Evolutionary conservation across 1,284 basidiomycete genomes (phyloP), one percentile per base, ranked within the genome.

Genomic region (Cutaneotrichosporon sp.): DNA sequence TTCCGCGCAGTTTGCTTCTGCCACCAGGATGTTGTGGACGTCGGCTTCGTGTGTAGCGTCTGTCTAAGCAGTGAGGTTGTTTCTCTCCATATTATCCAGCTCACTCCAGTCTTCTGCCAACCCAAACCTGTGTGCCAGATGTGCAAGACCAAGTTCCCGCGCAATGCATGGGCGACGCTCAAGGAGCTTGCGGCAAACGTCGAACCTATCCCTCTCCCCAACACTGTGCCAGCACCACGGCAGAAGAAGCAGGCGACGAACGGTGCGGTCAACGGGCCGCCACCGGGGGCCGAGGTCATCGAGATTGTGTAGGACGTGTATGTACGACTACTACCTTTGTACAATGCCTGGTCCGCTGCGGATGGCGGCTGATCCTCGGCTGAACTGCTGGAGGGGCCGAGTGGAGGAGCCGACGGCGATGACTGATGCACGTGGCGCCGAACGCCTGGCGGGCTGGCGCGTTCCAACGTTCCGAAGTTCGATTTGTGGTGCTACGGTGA

Each of bases 1-100:
- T 94, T 98, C 70, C 82, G 96, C 25, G 96, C 96, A 0, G 93
- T 93, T 6, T 98, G 96, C 72, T 98, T 99, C 77, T 99, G 96
- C 74, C 96, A 98, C 75, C 92, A 97, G 67, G 85, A 86, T 49
- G 94, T 97, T 42, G 84, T 98, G 33, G 94, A 98, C 67, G 83
- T 98, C 48, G 96, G 93, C 32, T 99, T 94, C 66, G 92, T 99
- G 22, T 99, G 96, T 74, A 94, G 90, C 17, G 90, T 97, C 31
- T 97, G 92, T 70, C 76, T 97, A 37, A 93, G 89, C 42, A 96
- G 91, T 94, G 65, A 59, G 87, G 5, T 35, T 34, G n/a, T n/a
- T n/a, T n/a, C n/a, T n/a, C n/a, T n/a, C n/a, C n/a, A n/a, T n/a
- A n/a, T n/a, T n/a, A n/a, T n/a, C n/a, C n/a, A 38, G 22, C 25